Evolutionary conservation across 148 eudicot genomes (phyloP), one percentile per base, ranked within the genome.

Genomic region (Rhododendron ovatum): DNA sequence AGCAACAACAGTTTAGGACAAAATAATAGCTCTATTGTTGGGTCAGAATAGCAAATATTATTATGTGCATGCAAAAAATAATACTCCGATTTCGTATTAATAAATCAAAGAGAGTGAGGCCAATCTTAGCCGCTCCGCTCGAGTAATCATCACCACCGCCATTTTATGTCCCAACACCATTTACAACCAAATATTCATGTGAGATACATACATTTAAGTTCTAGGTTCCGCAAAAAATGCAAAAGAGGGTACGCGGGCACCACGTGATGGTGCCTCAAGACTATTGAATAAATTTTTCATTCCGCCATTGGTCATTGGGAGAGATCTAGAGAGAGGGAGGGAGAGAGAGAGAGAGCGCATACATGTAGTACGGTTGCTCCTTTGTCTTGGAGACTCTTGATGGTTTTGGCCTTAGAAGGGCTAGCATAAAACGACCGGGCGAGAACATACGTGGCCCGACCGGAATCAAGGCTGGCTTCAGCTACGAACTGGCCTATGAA

Each of bases 401-500:
- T 71, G 78, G 87, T 67, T 57, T 88, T 88, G 55, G 88, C 84
- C 90, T 90, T 90, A 50, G 88, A 71, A 53, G 90, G 78, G 84
- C 28, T 67, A 11, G n/a, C 2, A 80, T 87, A 33, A 10, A 63
- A 39, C 5, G 94, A 59, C 10, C 95, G 92, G 26, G 88, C 90
- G 2, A 93, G 88, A 76, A 92, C 24, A 75, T 81, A 93, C 9
- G 95, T 93, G 82, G 91, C 24, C 26, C 88, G 88, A 30, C 90
- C 89, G 0, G 89, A 50, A 10, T 91, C 91, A 30, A 93, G 85
- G 85, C 94, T 87, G 10, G 95, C 92, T 57, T 91, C 92, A 0
- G 93, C 90, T 0, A 93, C 30, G 84, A 91, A 92, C 76, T 89
- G 90, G 2, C 95, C 95, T 15, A 93, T 93, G 86, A 93, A 93